Base-by-base conservation (phyloP, 768 basidiomycete genomes). In the Phylloporus sp. region DNA sequence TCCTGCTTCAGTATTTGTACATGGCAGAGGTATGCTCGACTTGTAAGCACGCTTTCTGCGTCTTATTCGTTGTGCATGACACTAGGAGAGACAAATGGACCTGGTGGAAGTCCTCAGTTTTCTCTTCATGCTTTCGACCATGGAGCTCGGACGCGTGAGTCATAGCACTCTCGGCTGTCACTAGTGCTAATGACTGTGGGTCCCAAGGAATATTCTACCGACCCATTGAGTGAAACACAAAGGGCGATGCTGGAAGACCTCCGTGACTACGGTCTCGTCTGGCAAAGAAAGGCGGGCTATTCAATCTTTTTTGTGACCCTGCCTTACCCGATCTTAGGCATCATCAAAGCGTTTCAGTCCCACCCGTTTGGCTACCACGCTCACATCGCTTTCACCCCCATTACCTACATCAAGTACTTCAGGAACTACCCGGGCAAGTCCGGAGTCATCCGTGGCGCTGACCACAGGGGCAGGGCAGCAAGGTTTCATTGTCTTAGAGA, bases 401-500 rank as follows among this genome's bases (percentile, higher is more conserved):
- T 72, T 90, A 60, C 85, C 85, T 50, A 81, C 80, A 43, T 78
- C 78, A 9, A 57, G 51, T 49, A 50, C 55, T 24, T 53, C 63
- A 3, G 55, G 61, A 20, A 52, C 48, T 27, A 42, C 61, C 10
- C 51, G 46, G 13, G 20, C 37, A 29, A 45, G 36, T 27, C 46
- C 59, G 6, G 55, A 32, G 28, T 42, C 61, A n/a, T 53, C 57
- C 6, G 53, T 65, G 11, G 52, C 66, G 34, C 50, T 65, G 46
- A 72, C 80, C 10, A 75, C 75, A 24, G 73, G 74, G 38, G 78
- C 78, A 36, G 76, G 78, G 26, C 74, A 82, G 60, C 82, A 95
- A 65, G 91, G 94, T 13, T 98, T 96, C 72, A 86, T 98, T 56
- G 83, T 98, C 55, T 76, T 99, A 34, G 96, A 99, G 72, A 98